Evolutionary conservation across 1,284 basidiomycete species (phyloP).

Genomic region (Heliocybe sulcata): DNA sequence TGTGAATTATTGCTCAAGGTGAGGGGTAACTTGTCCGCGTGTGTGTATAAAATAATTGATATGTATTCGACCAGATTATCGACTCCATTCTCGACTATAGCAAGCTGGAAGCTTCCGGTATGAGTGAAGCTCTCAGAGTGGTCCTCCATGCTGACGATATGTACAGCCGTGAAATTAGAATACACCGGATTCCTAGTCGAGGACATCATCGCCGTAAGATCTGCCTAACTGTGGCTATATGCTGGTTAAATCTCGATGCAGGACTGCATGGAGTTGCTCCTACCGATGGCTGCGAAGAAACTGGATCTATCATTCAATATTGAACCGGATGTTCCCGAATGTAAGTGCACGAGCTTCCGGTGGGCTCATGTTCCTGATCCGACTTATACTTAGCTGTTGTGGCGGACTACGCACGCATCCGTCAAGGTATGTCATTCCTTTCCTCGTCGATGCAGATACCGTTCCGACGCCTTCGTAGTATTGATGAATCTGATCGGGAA

Average conservation of each 20-base stretch:
- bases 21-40: constrained; percentile 2
- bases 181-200: constrained; percentile 60
- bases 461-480: constrained; percentile 27
- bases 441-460: not conserved
- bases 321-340: constrained; percentile 52
- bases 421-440: constrained; percentile 42
- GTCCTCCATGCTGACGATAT: not conserved
- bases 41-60: constrained; percentile 1
- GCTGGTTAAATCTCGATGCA: constrained; percentile 13
- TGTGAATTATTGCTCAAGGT: constrained; percentile 66
- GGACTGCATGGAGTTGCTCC: constrained; percentile 68
- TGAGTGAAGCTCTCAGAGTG: constrained; percentile 3
- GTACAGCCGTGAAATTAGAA: constrained; percentile 57
- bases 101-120: constrained; percentile 66
- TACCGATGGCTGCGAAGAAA: constrained; percentile 67
- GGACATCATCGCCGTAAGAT: constrained; percentile 60
- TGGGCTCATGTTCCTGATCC: not conserved
- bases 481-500: constrained; percentile 73
- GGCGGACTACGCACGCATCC: constrained; percentile 63
- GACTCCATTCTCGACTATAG: constrained; percentile 71
- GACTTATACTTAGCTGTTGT: constrained; percentile 44
- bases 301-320: constrained; percentile 67
- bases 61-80: constrained; percentile 42
- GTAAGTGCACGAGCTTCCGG: constrained; percentile 25
- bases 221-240: not conserved